Conservation (phyloP, 2,329 filamentous ascomycete species). For the Teratosphaeria viscida region DNA sequence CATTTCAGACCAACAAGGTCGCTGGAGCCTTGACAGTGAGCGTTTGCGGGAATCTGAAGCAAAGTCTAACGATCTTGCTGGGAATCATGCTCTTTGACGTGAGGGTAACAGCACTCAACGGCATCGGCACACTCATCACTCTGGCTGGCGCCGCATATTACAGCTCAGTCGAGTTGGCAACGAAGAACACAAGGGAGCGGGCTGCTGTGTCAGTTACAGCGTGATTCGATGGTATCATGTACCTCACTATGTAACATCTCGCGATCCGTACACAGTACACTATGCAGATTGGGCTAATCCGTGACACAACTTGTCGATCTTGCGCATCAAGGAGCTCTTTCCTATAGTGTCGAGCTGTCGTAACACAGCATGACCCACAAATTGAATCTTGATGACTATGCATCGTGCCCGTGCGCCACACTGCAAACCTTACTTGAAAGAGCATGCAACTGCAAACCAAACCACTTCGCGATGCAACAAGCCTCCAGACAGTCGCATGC, state of each 20-base stretch:
- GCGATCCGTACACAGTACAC: not conserved
- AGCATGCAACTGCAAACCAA: not conserved
- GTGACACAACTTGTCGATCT: not conserved
- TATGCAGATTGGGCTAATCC: no score
- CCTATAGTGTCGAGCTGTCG: not conserved
- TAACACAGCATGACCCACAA: not conserved
- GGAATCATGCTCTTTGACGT: conserved; percentile 21
- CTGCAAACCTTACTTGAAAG: not conserved
- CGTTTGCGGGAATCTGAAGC: conserved; percentile 21
- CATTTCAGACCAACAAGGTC: conserved; percentile 23
- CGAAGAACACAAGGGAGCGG: conserved; percentile 21
- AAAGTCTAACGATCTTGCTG: conserved; percentile 20
- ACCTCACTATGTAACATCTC: not conserved
- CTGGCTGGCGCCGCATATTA: conserved; percentile 48
- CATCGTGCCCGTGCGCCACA: not conserved
- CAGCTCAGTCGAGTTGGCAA: conserved; percentile 46
- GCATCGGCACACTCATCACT: conserved; percentile 45
- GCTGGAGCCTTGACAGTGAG: conserved; percentile 20
- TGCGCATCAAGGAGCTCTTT: not conserved
- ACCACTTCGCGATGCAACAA: not conserved
- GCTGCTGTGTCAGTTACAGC: not conserved
- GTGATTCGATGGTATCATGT: not conserved
- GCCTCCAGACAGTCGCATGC: not conserved
- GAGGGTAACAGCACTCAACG: conserved; percentile 33
- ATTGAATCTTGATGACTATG: not conserved